These are phyloP conservation scores for Cetradonia linearis DNA, from an alignment of 495 filamentous ascomycete genomes.

Conservation along the genomic window DNA sequence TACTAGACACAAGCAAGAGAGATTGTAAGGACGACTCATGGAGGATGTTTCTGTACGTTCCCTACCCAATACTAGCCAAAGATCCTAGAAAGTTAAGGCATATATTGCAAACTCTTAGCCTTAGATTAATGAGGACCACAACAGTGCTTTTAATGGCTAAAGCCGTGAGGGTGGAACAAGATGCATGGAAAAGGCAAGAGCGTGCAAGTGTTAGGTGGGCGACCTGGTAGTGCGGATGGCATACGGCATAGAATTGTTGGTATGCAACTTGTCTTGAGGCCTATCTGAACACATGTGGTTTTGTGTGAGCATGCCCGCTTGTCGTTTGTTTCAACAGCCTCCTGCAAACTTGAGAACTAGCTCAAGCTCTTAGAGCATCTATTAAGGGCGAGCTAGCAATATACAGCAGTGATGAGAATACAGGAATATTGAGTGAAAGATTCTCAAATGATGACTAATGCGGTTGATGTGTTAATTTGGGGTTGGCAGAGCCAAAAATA, in stretches of 20 bases:
- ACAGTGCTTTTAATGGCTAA: too few species aligned
- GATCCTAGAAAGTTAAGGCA: too few species aligned
- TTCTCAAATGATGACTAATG: background rate
- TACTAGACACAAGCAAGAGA: background rate
- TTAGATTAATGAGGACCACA: too few species aligned
- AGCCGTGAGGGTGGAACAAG: background rate
- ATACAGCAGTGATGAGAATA: background rate
- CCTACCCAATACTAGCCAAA: too few species aligned
- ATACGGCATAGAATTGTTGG: background rate
- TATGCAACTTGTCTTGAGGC: background rate
- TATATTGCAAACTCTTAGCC: background rate
- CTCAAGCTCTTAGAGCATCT: background rate
- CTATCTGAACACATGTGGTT: background rate
- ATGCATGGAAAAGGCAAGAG: background rate
- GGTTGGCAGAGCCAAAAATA: slow-evolving; percentile 3
- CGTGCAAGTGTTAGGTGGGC: background rate
- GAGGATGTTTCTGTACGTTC: too few species aligned
- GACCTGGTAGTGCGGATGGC: too few species aligned
- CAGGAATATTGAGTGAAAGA: background rate
- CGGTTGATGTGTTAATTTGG: background rate
- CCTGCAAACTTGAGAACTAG: background rate
- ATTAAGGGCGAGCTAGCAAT: background rate
- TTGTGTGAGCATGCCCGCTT: background rate
- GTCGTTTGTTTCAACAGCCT: background rate
- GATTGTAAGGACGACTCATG: too few species aligned